Evolutionary conservation across 2,329 filamentous ascomycete genomes (phyloP), one percentile per base, ranked within the genome.

Genomic region (Macrophomina pseudophaseolina): DNA sequence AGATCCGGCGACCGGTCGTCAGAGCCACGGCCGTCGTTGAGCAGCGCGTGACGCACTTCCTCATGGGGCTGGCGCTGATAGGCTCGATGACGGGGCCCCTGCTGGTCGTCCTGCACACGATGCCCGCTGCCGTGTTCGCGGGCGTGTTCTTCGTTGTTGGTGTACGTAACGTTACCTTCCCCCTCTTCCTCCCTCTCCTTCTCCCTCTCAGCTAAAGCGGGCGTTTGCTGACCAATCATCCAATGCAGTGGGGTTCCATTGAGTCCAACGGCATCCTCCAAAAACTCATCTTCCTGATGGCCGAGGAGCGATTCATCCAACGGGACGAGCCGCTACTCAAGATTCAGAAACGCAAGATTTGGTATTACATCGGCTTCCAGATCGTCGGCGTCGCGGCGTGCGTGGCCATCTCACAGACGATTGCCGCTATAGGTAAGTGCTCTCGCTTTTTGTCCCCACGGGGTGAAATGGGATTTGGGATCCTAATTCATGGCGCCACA

Each of bases 71-170:
- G n/a, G 81, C 77, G 3, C 77, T 86, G 44, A 78, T 86, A 69
- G 85, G 82, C 1, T 84, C 82, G 8, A 86, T 86, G 84, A 84
- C 83, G 0, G 83, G 83, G 0, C 84, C 84, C 0, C 74, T 86
- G 0, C 75, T 86, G 14, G 74, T 76, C 0, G 83, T 85, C 0
- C 70, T 86, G 16, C 80, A 82, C 64, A 83, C 82, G 0, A 86
- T 86, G 75, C 84, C 84, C 1, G 77, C 79, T 0, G 83, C 81
- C 0, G 77, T 86, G 0, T 85, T 86, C 70, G 80, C 79, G 1
- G 84, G 84, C 1, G 82, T 86, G 1, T 86, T 86, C 74, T 86
- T 86, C 69, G 80, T 85, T 16, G 83, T 86, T n/a, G 85, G 85
- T 66, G 82, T 78, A 18, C 11, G 60, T 53, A 4, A 38, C 35